Evolutionary conservation across 495 filamentous ascomycete genomes (phyloP).

Genomic region (Sordaria brevicollis): DNA sequence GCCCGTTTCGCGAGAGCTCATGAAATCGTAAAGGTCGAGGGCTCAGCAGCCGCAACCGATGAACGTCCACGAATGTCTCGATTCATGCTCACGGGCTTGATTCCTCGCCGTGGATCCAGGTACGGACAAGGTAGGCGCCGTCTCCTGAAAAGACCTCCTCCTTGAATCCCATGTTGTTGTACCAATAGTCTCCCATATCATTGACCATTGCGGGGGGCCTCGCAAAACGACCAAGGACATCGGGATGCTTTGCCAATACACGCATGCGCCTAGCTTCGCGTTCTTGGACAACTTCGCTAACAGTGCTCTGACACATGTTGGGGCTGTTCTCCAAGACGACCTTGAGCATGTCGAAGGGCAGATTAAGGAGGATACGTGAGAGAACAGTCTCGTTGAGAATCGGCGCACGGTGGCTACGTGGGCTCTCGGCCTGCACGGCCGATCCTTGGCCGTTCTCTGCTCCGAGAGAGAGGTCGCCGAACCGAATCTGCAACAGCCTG

Average conservation of each 20-base stretch:
- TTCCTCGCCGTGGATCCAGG: constrained; percentile 9
- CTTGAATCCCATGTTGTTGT: constrained; percentile 31
- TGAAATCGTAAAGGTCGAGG: constrained; percentile 12
- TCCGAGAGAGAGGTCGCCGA: constrained; percentile 45
- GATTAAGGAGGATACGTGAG: constrained; percentile 52
- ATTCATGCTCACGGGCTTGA: not conserved
- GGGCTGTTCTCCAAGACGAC: constrained; percentile 42
- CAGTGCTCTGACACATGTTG: constrained; percentile 30
- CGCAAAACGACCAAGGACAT: constrained; percentile 11
- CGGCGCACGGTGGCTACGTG: not conserved
- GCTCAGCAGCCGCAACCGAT: not conserved
- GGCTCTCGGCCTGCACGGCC: not conserved
- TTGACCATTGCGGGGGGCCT: constrained; percentile 11
- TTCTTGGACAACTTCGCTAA: constrained; percentile 46
- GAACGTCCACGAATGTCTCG: not conserved
- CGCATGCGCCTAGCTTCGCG: constrained; percentile 42
- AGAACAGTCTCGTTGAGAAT: constrained; percentile 26
- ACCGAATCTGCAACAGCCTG: constrained; percentile 48
- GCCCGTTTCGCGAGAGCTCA: constrained; percentile 10
- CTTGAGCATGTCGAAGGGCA: constrained; percentile 52
- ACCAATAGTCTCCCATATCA: constrained; percentile 12
- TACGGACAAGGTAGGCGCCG: constrained; percentile 18
- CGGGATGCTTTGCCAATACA: constrained; percentile 21
- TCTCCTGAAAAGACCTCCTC: constrained; percentile 28
- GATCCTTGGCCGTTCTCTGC: not conserved